Conservation (phyloP, 306 rosid species). For the Corylus avellana region DNA sequence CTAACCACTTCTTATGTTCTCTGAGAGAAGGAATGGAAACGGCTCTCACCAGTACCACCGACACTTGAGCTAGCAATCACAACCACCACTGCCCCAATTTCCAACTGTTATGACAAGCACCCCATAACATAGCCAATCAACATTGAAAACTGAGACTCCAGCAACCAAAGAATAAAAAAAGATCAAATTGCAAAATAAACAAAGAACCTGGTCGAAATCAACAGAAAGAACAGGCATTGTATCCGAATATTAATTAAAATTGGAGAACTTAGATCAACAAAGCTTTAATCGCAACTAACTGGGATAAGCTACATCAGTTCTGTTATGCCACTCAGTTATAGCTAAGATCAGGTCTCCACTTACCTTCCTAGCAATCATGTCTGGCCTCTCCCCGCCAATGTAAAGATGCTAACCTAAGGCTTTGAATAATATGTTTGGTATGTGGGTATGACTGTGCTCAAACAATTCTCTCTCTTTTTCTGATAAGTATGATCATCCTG, state of each 20-base stretch:
- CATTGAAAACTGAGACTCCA: background rate
- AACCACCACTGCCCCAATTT: background rate
- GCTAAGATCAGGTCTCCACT: background rate
- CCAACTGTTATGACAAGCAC: background rate
- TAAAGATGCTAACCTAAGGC: background rate
- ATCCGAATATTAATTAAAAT: background rate
- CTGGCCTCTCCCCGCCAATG: background rate
- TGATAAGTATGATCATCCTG: background rate
- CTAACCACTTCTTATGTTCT: background rate
- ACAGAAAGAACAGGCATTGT: background rate
- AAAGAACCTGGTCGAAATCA: background rate
- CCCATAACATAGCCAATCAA: background rate
- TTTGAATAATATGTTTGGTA: background rate
- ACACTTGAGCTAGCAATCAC: background rate
- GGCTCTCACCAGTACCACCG: background rate
- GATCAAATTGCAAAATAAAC: background rate
- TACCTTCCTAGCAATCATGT: background rate
- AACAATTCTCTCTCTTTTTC: background rate
- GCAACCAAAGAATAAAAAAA: background rate
- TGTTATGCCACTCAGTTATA: background rate
- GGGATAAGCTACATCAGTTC: background rate
- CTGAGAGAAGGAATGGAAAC: background rate
- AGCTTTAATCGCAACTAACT: background rate
- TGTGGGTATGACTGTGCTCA: background rate
- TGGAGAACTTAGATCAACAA: background rate